Base-by-base conservation (phyloP, 768 basidiomycete genomes). In the Baorangia bicolor region DNA sequence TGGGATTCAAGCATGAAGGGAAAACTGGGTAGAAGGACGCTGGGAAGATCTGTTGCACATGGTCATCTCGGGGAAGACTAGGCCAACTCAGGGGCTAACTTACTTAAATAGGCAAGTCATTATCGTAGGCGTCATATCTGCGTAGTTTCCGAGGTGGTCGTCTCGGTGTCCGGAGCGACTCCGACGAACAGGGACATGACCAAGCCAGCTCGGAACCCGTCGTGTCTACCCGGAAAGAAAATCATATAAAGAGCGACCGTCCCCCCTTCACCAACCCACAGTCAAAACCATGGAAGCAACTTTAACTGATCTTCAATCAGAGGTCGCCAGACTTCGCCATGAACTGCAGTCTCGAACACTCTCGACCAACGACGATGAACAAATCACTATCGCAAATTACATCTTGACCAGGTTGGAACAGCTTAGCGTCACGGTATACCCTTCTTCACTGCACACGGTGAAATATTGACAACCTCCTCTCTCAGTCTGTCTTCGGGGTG, bases 401-500 rank as follows among this genome's bases (percentile, higher is more conserved):
- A 76, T 90, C 43, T 75, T 90, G 28, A 69, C 81, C 21, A 76
- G 88, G 50, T 73, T 89, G 37, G 80, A 77, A 1, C 86, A 90
- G 62, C 76, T 90, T 30, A 81, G 79, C 20, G 85, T 88, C 51
- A 81, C 77, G 54, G 88, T 85, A 68, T 21, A 77, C 30, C 18
- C 27, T 41, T 16, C 56, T 20, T 37, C 9, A 3, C 34, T 25
- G 2, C 13, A 34, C 13, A 34, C 6, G 13, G 18, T 11, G 45
- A 33, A 11, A 11, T 6, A 38, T 11, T 48, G 30, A 53, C 27
- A 33, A 16, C 2, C 9, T 49, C 8, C 51, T 44, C 38, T 25
- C 56, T 11, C 55, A 93, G 90, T 79, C 82, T 43, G 80, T 93
- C 75, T 93, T 94, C 53, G 92, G 91, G 16, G 80, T 93, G 0